These are phyloP conservation scores for Coleophoma cylindrospora DNA, from an alignment of 2,329 filamentous ascomycete genomes.

Conservation along the genomic window DNA sequence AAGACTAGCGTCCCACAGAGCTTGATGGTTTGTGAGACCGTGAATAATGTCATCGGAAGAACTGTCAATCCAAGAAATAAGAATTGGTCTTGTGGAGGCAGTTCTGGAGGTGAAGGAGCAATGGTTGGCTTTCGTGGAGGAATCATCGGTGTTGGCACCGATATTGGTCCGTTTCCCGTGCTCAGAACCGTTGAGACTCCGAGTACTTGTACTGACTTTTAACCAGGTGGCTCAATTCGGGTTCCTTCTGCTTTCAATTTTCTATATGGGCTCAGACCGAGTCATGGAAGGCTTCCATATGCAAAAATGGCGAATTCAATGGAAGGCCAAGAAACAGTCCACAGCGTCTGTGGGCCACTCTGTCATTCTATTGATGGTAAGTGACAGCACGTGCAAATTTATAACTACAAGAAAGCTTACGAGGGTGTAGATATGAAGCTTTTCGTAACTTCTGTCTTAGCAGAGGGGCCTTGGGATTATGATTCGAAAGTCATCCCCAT, in stretches of 20 bases:
- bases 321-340: constrained; percentile 37
- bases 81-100: constrained; percentile 21
- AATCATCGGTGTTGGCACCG: constrained; percentile 21
- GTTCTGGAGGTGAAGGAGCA: constrained; percentile 24
- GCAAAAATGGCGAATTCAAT: constrained; percentile 28
- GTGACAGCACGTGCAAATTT: constrained; percentile 16
- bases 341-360: constrained; percentile 27
- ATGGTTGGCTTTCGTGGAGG: constrained; percentile 20
- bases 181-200: too few species aligned
- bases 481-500: constrained; percentile 32
- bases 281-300: constrained; percentile 19
- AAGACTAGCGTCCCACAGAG: constrained; percentile 24
- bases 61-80: constrained; percentile 31
- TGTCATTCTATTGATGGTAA: constrained; percentile 33
- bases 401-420: constrained; percentile 14
- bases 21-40: constrained; percentile 28
- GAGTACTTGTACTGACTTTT: too few species aligned
- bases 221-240: constrained; percentile 25
- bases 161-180: constrained; percentile 14
- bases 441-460: constrained; percentile 28
- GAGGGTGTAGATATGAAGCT: constrained; percentile 26
- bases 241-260: constrained; percentile 29
- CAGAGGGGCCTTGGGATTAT: constrained; percentile 27
- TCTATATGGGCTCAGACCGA: constrained; percentile 31
- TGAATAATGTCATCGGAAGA: constrained; percentile 36